Evolutionary conservation across 139 green algal genomes (phyloP).

Genomic region (Gonium pectorale): DNA sequence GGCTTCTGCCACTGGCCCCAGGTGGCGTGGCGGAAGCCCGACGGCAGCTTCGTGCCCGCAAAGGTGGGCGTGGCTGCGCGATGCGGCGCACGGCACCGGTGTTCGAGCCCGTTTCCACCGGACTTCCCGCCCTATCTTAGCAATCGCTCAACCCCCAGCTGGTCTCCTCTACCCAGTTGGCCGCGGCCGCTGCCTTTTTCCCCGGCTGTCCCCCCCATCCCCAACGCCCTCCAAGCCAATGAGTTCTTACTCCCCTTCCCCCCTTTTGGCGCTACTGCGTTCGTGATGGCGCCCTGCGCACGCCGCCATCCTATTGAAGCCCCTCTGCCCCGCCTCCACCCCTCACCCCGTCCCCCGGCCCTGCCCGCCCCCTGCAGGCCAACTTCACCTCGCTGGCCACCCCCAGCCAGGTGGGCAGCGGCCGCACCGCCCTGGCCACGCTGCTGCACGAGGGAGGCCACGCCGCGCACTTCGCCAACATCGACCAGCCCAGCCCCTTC

Average conservation of each 20-base stretch:
- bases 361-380: conserved; percentile 26
- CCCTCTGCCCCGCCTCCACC: neutral
- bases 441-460: conserved; percentile 87
- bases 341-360: neutral
- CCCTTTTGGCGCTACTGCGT: no score
- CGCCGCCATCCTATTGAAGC: no score
- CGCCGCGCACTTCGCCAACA: conserved; percentile 76
- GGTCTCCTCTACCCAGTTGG: no score
- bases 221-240: no score
- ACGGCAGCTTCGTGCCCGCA: conserved; percentile 68
- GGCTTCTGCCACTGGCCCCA: conserved; percentile 86
- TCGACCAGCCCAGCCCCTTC: conserved; percentile 82
- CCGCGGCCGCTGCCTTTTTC: no score
- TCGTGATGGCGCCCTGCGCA: no score
- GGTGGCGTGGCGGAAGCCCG: conserved; percentile 67
- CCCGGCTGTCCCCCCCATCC: no score
- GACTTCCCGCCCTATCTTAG: no score
- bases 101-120: no score
- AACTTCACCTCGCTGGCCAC: conserved; percentile 89
- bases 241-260: no score
- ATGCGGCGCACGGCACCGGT: no score
- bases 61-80: conserved; percentile 1
- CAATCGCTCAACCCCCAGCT: no score
- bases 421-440: conserved; percentile 81
- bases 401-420: conserved; percentile 62